Percentiles rank a stretch among this genome's conserved stretches.
Conservation (phyloP, 2,329 filamentous ascomycete genomes). For the Lachnellula suecica region DNA sequence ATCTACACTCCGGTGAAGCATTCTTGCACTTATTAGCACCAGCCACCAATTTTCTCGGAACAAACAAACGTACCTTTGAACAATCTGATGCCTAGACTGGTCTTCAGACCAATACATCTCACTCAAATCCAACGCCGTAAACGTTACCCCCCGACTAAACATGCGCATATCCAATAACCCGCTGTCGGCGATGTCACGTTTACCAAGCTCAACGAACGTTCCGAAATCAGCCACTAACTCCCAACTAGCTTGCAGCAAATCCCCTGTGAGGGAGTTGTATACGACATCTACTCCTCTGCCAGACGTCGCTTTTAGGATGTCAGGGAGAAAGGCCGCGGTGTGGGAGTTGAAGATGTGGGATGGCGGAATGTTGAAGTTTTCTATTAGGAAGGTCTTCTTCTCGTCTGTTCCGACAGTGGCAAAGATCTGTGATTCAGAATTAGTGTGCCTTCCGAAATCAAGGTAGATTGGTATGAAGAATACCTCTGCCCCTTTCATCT, state of each 20-base stretch:
- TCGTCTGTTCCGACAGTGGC: slow-evolving; percentile 16
- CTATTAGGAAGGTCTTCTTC: slow-evolving; percentile 15
- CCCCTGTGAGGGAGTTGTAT: slow-evolving; percentile 25
- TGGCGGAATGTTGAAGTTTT: slow-evolving; percentile 3
- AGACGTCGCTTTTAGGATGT: slow-evolving; percentile 18
- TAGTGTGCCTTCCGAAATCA: background rate
- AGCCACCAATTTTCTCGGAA: background rate
- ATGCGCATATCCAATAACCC: slow-evolving; percentile 23
- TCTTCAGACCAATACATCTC: slow-evolving; percentile 1
- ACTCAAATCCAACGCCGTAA: slow-evolving; percentile 11
- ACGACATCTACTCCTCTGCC: slow-evolving; percentile 27
- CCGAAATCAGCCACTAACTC: slow-evolving; percentile 34
- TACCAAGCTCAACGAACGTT: slow-evolving; percentile 38
- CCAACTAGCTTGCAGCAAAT: slow-evolving; percentile 28
- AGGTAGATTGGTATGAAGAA: background rate
- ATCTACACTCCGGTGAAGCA: background rate
- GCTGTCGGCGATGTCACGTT: slow-evolving; percentile 28
- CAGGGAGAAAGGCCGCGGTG: slow-evolving; percentile 20
- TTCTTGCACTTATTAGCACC: background rate
- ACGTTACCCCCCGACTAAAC: slow-evolving; percentile 24
- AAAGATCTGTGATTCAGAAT: slow-evolving; percentile 15
- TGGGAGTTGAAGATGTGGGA: slow-evolving; percentile 17
- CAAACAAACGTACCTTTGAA: background rate
- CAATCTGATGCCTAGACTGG: background rate
- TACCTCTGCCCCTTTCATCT: slow-evolving; percentile 8